Percentiles rank a stretch among this genome's conserved stretches.
phyloP scores from a whole-genome alignment of 202 grass and related monocot genomes.

The Eragrostis tef region DNA sequence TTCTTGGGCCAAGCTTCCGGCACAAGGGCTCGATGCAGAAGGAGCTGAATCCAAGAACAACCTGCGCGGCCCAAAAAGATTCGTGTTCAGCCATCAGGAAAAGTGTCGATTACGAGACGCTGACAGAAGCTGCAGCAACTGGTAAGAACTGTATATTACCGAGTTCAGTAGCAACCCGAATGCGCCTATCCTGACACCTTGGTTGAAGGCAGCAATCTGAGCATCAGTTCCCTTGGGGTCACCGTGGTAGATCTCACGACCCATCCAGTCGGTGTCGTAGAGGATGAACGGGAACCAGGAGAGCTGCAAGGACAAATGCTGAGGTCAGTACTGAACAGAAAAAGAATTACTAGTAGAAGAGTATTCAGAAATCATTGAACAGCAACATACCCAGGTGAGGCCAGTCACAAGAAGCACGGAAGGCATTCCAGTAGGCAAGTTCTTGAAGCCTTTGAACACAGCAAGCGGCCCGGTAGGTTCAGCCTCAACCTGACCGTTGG shows the following conservation, averaged over 20 bases:
- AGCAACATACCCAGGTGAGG: slow-evolving; percentile 80
- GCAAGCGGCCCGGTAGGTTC: slow-evolving; percentile 47
- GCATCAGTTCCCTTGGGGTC: slow-evolving; percentile 61
- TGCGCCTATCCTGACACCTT: slow-evolving; percentile 75
- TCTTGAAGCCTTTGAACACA: slow-evolving; percentile 63
- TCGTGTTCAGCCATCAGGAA: neutral
- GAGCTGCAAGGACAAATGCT: slow-evolving; percentile 47
- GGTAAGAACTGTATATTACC: slow-evolving; percentile 40
- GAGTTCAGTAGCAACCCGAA: slow-evolving; percentile 87
- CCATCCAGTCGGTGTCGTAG: slow-evolving; percentile 99
- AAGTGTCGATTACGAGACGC: neutral
- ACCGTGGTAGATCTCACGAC: slow-evolving; percentile 96
- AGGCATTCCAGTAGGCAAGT: slow-evolving; percentile 81
- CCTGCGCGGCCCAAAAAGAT: slow-evolving; percentile 36
- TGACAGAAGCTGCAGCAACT: neutral
- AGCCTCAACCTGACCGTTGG: slow-evolving; percentile 46
- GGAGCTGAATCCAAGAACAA: slow-evolving; percentile 67
- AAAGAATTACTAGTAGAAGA: neutral
- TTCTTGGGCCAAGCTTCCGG: slow-evolving; percentile 52
- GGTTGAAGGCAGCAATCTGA: slow-evolving; percentile 61
- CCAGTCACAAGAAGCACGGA: slow-evolving; percentile 86
- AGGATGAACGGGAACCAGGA: slow-evolving; percentile 98
- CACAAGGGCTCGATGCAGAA: slow-evolving; percentile 86
- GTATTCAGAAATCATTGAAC: neutral
- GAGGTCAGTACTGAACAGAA: slow-evolving; percentile 2